Evolutionary conservation across 2,329 filamentous ascomycete genomes (phyloP).

Genomic region (Curvularia hawaiiensis): DNA sequence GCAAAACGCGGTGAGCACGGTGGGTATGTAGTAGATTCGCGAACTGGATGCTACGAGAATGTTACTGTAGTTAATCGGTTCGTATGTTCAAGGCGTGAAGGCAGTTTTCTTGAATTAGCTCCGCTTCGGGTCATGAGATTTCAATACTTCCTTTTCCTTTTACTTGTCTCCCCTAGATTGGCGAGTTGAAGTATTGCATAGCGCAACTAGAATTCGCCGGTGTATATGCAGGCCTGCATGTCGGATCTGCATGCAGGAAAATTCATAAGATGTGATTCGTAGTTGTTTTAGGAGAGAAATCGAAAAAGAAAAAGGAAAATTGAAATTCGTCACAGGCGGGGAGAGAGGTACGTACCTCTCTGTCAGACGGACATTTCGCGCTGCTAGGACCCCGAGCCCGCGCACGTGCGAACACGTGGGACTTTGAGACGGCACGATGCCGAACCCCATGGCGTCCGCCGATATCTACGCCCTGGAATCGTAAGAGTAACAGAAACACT

Average conservation of each 20-base stretch:
- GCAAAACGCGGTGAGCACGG: conserved; percentile 5
- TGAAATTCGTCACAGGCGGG: neutral
- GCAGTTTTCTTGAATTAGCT: neutral
- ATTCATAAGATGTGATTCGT: neutral
- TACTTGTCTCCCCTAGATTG: neutral
- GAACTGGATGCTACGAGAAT: neutral
- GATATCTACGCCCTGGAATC: too few species aligned
- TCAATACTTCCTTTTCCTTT: neutral
- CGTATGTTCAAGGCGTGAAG: neutral
- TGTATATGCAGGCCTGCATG: neutral
- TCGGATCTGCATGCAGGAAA: neutral
- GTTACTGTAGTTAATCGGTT: neutral
- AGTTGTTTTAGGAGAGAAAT: neutral
- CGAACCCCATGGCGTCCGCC: neutral
- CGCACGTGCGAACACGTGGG: neutral
- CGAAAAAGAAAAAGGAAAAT: neutral
- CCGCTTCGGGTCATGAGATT: neutral
- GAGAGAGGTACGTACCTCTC: too few species aligned
- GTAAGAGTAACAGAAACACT: neutral
- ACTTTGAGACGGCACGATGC: neutral
- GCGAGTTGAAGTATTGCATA: neutral
- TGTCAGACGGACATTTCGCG: neutral
- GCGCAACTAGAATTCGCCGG: neutral
- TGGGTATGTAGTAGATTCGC: neutral
- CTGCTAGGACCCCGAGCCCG: neutral